Base-by-base conservation (phyloP, 805 yeast genomes). In the Candida awuae region DNA sequence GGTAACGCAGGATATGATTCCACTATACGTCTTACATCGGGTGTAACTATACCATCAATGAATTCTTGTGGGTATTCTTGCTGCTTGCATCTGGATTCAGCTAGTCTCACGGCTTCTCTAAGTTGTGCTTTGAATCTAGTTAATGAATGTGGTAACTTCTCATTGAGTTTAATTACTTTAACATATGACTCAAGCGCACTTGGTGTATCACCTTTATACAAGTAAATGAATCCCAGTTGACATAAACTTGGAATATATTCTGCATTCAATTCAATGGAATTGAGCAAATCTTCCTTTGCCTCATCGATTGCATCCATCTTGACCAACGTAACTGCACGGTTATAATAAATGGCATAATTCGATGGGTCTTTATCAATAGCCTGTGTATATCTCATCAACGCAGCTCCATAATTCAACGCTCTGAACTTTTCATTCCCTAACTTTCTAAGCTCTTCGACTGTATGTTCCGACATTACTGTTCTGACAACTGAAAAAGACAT, bases 251-350 rank as follows among this genome's bases (percentile, higher is more conserved):
- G 63, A 22, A 66, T 56, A 44, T 57, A 64, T 6, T 51, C 53
- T 0, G 66, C 62, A 17, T 58, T 54, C 1, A 63, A 31, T 10
- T 50, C 50, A 6, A 59, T 41, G 5, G 70, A 59, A 20, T 47
- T 57, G 17, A 43, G 22, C 22, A 65, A 45, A 45, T 67, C 73
- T 6, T 42, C 45, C 22, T 60, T 58, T 1, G 71, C 68, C 28
- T 56, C 60, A 2, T 59, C 58, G 41, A 53, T 52, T 12, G 58
- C 44, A 20, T 61, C 63, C 35, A 64, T 41, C 27, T 58, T 56
- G 18, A 64, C 59, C 39, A 58, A 58, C 9, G 64, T 60, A 2
- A 70, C 69, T 3, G 68, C 68, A 39, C 73, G 52, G 47, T 64
- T 65, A 18, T 65, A 61, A 26, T 61, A 56, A 7, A 67, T 34